Base-by-base conservation (phyloP, 1,284 basidiomycete species). In the Acaromyces ingoldii region DNA sequence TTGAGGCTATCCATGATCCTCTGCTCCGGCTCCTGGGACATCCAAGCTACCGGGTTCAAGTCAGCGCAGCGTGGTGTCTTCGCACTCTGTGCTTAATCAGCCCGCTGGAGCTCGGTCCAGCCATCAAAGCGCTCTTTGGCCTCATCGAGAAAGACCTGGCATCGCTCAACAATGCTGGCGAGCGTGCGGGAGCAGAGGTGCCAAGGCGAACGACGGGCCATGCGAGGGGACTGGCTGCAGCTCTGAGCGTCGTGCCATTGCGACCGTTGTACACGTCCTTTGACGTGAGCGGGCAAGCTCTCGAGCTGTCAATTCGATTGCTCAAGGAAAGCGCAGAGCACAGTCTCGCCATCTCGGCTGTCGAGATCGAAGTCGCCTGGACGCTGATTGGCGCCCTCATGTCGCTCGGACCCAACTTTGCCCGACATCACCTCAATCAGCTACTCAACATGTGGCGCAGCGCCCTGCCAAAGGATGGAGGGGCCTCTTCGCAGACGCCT, bases 301-400 rank as follows among this genome's bases (percentile, higher is more conserved):
- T 97, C 57, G 89, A 93, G 67, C 85, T 91, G 68, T 88, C 93
- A 1, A 89, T 89, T 1, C 84, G 88, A 50, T 81, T 98, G 10
- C 82, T 98, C 52, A 96, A 95, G 75, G 83, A 86, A 34, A 86
- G 89, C 1, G 89, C 88, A 11, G 90, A 95, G 53, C 92, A 96
- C 72, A 33, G 30, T 13, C 80, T 97, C 42, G 81, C 82, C 46
- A 78, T 89, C 29, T 91, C 90, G 0, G 82, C 83, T 6, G 81
- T 90, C 39, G 91, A 96, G 73, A 85, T 97, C 9, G 90, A 92
- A 70, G 86, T 93, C 2, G 91, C 93, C 0, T 98, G 95, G 95
- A 90, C 86, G 13, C 79, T 90, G 33, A 88, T 98, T 52, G 86
- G 88, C 0, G 85, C 90, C 0, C 79, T 98, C 44, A 91, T 96